Conservation (phyloP, 2,329 filamentous ascomycete species). For the Colletotrichum liriopes region DNA sequence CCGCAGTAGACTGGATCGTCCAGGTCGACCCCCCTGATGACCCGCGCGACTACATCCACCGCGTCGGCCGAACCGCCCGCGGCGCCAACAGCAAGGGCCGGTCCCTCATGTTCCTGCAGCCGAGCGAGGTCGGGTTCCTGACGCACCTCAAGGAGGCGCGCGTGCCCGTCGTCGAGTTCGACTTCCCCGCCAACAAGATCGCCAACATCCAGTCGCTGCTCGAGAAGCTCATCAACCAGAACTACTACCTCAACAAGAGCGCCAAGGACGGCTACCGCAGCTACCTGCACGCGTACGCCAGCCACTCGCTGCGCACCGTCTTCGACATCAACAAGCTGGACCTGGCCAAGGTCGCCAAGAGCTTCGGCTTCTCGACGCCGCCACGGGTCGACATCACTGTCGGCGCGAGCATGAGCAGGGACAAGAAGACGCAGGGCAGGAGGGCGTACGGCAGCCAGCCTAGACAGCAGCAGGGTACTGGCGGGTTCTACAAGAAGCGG, state of each 20-base stretch:
- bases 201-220: constrained; percentile 91
- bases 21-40: constrained; percentile 97
- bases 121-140: constrained; percentile 92
- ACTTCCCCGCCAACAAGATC: constrained; percentile 94
- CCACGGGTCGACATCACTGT: constrained; percentile 87
- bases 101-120: constrained; percentile 93
- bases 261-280: constrained; percentile 86
- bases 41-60: constrained; percentile 92
- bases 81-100: constrained; percentile 87
- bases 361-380: constrained; percentile 84
- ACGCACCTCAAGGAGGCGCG: constrained; percentile 91
- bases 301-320: constrained; percentile 69
- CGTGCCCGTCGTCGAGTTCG: constrained; percentile 95
- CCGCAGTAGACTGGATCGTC: constrained; percentile 91
- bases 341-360: constrained; percentile 86
- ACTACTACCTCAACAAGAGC: constrained; percentile 96
- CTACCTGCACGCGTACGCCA: constrained; percentile 96
- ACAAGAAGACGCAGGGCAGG: constrained; percentile 76
- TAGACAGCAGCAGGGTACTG: constrained; percentile 61
- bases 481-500: constrained; percentile 53
- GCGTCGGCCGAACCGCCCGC: constrained; percentile 93
- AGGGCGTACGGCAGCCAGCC: constrained; percentile 86
- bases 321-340: constrained; percentile 91
- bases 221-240: constrained; percentile 93
- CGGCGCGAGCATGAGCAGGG: constrained; percentile 83